Conservation (phyloP, 1,284 basidiomycete genomes). For the Microbotryum lychnidis-dioicae region DNA sequence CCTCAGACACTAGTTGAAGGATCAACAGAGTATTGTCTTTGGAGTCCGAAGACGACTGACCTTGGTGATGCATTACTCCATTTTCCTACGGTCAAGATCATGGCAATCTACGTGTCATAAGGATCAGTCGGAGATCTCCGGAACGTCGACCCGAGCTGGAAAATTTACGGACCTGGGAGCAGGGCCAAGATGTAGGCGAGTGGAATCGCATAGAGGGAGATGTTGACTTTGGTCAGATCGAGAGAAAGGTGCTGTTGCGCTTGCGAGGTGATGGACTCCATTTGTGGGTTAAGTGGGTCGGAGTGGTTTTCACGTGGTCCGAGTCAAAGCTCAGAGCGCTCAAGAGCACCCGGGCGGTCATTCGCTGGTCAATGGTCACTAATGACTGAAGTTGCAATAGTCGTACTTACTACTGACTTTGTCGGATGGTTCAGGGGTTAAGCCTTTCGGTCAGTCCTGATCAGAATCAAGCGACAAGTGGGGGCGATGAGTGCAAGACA, state of each 20-base stretch:
- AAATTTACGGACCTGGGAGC: background rate
- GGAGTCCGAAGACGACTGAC: background rate
- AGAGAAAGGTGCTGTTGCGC: background rate
- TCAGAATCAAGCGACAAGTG: too few species aligned
- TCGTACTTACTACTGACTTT: too few species aligned
- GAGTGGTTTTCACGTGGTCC: background rate
- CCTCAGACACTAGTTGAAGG: too few species aligned
- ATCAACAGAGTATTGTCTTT: too few species aligned
- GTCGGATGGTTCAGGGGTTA: too few species aligned
- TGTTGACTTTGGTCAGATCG: background rate
- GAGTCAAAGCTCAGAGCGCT: background rate
- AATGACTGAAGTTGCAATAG: background rate
- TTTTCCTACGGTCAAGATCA: background rate
- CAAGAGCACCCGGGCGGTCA: background rate
- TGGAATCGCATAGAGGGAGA: constrained; percentile 1
- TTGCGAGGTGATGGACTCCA: too few species aligned
- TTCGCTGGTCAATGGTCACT: background rate
- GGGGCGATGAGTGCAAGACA: too few species aligned
- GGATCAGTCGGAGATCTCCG: too few species aligned
- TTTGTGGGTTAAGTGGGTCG: background rate
- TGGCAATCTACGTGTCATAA: background rate
- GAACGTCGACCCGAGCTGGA: background rate
- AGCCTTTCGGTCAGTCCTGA: too few species aligned
- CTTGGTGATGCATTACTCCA: background rate
- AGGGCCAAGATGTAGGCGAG: background rate